Evolutionary conservation across 768 basidiomycete species (phyloP).

Genomic region (Xerocomellus intermedius): DNA sequence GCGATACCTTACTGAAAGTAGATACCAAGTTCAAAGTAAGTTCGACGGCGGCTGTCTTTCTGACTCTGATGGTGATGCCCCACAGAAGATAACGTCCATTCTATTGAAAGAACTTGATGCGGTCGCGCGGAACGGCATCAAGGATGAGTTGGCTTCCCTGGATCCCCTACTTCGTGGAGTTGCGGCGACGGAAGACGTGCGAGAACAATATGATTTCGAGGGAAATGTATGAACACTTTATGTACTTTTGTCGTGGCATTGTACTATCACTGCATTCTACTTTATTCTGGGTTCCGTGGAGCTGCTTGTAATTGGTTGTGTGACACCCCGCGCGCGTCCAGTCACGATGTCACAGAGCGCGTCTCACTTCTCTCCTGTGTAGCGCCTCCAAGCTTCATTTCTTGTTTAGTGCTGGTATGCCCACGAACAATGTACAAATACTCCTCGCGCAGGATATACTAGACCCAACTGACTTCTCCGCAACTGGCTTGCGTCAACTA

Average conservation of each 20-base stretch:
- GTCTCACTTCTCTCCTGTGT: conserved; percentile 1
- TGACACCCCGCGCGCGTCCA: conserved; percentile 21
- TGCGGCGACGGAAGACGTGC: conserved; percentile 34
- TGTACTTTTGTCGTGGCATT: conserved; percentile 19
- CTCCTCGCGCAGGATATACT: conserved; percentile 39
- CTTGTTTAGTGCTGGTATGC: conserved; percentile 14
- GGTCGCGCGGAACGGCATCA: conserved; percentile 77
- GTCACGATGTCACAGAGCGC: conserved; percentile 26
- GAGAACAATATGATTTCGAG: conserved; percentile 45
- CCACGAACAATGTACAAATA: conserved; percentile 27
- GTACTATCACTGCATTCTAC: conserved; percentile 20
- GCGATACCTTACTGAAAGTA: conserved; percentile 75
- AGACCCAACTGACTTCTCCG: conserved; percentile 73
- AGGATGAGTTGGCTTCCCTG: conserved; percentile 77
- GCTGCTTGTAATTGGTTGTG: not conserved
- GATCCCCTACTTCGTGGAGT: conserved; percentile 74
- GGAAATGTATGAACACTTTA: conserved; percentile 32
- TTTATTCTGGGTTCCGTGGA: not conserved
- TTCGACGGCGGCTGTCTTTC: conserved; percentile 3
- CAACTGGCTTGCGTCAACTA: conserved; percentile 55
- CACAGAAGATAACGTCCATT: conserved; percentile 80
- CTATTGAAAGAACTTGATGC: conserved; percentile 84
- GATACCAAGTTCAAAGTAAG: conserved; percentile 83
- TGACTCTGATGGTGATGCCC: not conserved
- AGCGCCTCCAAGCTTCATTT: not conserved